Base-by-base conservation (phyloP, 805 yeast species). In the Candida pseudoglaebosa region DNA sequence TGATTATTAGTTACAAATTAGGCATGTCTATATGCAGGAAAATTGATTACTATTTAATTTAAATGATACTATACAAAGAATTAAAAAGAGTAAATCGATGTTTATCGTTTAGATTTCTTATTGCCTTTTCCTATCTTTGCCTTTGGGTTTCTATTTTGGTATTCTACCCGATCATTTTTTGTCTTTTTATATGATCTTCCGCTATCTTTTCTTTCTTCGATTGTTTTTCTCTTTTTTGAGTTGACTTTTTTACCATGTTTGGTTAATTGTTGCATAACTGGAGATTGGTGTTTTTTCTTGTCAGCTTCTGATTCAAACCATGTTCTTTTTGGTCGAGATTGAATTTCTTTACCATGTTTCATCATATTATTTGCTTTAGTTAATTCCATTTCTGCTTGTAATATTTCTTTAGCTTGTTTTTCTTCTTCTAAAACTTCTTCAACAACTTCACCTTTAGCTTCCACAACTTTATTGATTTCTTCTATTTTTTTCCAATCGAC, bases 401-500 rank as follows among this genome's bases (percentile, higher is more conserved):
- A 59, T 36, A 91, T 70, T 57, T 88, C 95, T 63, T 91, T 91
- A 50, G 86, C 95, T 47, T 78, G 77, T 61, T 88, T 82, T 59
- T 93, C 99, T 59, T 91, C 97, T 4, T 73, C 82, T 40, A 89
- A 61, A 39, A 93, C 84, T 50, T 89, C 96, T 29, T 79, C 80
- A 31, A 93, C 71, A 2, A 74, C 67, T 1, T 69, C 78, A 15
- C 67, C 59, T 62, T 84, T 85, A 2, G 70, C 63, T 31, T 75
- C 84, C 12, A 93, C 72, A 22, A 78, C 59, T 34, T 71, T 68
- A 52, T 81, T 76, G 31, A 87, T 68, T 39, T 71, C 74, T 52
- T 86, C 95, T 35, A 91, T 82, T 47, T 82, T 84, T 16, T 63
- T 63, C 98, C 98, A 93, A 53, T 89, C 86, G n/a, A 91, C 88